Base-by-base conservation (phyloP, 257 asterid genomes). In the Thymus mandschuricus region DNA sequence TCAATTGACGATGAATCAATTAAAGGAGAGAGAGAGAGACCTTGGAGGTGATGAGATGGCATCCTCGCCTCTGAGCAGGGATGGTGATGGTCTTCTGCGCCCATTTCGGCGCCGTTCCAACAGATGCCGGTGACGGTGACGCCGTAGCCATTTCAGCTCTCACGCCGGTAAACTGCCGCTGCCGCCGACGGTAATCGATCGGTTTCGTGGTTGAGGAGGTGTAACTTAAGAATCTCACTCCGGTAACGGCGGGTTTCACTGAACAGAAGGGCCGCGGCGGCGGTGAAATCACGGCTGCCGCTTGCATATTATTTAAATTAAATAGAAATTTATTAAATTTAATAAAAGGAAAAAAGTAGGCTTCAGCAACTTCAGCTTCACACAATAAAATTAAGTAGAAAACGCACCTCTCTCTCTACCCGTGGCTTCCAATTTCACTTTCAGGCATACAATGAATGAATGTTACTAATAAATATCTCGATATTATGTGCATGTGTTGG, bases 31-130 rank as follows among this genome's bases (percentile, higher is more conserved):
- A 5, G 33, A 29, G 15, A 5, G 46, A 34, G 40, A 89, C 99
- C 97, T 84, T 86, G 61, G 93, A 83, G 45, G 99, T 89, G 76
- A 94, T 70, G 68, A 89, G 96, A 74, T 94, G 97, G 76, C 98
- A 94, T 29, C 98, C 98, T 56, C 98, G 96, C 65, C 82, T 79
- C 74, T 86, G 96, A 1, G 93, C 84, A 27, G 98, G 92, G 65
- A 92, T 59, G n/a, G 85, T 81, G 10, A 92, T 45, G n/a, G 87
- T 88, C 78, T 87, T 92, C 84, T 92, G 98, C 30, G 91, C 90
- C 98, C 98, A 92, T 75, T 88, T 88, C 33, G 98, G 95, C 34
- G 75, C 88, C 35, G 64, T 73, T 35, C 75, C 78, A 61, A 81
- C 79, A 51, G 84, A 66, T 11, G 87, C 41, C 3, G 88, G 62